A percentile compares a stretch with the other conserved stretches of the same genome.
Evolutionary conservation across 192 early-diverging fungal genomes (phyloP).

Genomic region (Umbelopsis vinacea): DNA sequence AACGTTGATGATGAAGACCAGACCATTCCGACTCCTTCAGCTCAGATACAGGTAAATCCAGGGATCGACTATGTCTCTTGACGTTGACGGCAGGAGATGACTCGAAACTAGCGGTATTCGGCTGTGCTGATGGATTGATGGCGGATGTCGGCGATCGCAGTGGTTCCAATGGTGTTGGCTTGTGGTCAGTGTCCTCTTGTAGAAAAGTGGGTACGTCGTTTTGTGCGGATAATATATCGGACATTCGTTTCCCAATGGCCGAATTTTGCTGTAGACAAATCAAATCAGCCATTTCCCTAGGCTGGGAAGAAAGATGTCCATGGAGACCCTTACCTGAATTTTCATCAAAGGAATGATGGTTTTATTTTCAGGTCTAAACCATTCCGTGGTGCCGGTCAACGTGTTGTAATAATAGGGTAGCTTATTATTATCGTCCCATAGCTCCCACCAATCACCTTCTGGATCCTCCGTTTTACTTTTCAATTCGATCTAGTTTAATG

Average conservation of each 20-base stretch:
- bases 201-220: slow-evolving; percentile 10
- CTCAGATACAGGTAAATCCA: slow-evolving; percentile 23
- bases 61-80: slow-evolving; percentile 27
- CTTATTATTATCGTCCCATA: slow-evolving; percentile 83
- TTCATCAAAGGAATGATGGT: slow-evolving; percentile 74
- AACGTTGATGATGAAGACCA: slow-evolving; percentile 23
- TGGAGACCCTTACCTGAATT: slow-evolving; percentile 64
- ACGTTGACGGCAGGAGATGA: slow-evolving; percentile 1
- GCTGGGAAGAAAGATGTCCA: background rate
- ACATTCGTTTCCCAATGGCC: slow-evolving; percentile 80
- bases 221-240: slow-evolving; percentile 45
- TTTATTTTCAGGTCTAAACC: slow-evolving; percentile 76
- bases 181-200: background rate
- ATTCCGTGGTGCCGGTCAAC: slow-evolving; percentile 83
- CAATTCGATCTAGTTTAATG: background rate
- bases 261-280: slow-evolving; percentile 47
- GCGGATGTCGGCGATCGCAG: background rate
- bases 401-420: slow-evolving; percentile 95
- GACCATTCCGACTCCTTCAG: slow-evolving; percentile 9
- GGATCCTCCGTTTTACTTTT: slow-evolving; percentile 74
- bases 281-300: background rate
- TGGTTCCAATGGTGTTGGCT: background rate
- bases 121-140: slow-evolving; percentile 8
- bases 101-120: slow-evolving; percentile 6
- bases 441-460: slow-evolving; percentile 96